These are phyloP conservation scores for Leccinum ochraceum DNA, from an alignment of 768 basidiomycete genomes.

Conservation along the genomic window DNA sequence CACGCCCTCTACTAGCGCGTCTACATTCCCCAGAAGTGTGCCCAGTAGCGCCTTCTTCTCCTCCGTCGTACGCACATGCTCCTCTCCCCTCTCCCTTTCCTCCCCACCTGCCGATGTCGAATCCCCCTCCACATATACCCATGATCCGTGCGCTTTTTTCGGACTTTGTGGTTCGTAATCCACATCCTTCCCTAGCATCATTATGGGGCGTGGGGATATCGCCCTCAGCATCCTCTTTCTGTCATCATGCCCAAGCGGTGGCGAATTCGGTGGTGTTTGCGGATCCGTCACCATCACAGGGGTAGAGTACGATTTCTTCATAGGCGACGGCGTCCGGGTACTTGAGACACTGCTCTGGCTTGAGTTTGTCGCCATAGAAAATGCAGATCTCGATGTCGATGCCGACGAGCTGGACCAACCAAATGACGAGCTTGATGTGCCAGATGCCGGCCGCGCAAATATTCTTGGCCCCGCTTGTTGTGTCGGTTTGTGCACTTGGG, in stretches of 20 bases:
- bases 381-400: conserved; percentile 37
- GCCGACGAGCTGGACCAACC: conserved; percentile 28
- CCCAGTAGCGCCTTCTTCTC: conserved; percentile 83
- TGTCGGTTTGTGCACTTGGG: conserved; percentile 27
- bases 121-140: conserved; percentile 33
- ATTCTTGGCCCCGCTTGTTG: conserved; percentile 24
- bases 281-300: conserved; percentile 20
- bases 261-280: conserved; percentile 26
- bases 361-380: conserved; percentile 42
- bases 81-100: conserved; percentile 7
- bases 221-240: conserved; percentile 24
- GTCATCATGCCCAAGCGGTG: conserved; percentile 29
- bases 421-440: conserved; percentile 20
- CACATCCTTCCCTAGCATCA: conserved; percentile 69
- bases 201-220: conserved; percentile 44
- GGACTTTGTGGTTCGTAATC: conserved; percentile 77
- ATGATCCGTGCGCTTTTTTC: conserved; percentile 45
- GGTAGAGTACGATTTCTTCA: conserved; percentile 37
- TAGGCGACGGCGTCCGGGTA: conserved; percentile 41
- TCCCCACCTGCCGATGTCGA: conserved; percentile 13
- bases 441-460: conserved; percentile 25
- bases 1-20: conserved; percentile 86
- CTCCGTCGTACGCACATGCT: conserved; percentile 57
- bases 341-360: conserved; percentile 27
- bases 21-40: conserved; percentile 87